Conservation (phyloP, 768 basidiomycete genomes). For the Candolleomyces aberdarensis region DNA sequence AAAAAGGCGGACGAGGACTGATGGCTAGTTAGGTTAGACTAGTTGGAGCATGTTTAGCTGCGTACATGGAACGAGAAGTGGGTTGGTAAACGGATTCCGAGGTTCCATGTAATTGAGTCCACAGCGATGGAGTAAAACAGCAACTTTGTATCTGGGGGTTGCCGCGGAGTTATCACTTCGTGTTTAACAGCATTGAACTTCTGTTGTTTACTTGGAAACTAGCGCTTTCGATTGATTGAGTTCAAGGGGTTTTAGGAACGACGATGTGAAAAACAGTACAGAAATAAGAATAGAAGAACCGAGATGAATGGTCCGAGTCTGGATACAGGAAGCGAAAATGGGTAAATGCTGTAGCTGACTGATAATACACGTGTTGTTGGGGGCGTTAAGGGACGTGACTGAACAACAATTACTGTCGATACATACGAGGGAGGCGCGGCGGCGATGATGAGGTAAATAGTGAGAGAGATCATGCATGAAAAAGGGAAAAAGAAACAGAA, state of each 20-base stretch:
- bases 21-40: not conserved
- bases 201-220: too few relatives aligned
- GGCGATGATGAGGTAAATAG: not conserved
- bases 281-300: too few relatives aligned
- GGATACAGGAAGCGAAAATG: too few relatives aligned
- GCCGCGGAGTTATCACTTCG: not conserved
- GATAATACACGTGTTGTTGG: too few relatives aligned
- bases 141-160: not conserved
- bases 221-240: not conserved
- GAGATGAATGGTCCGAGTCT: too few relatives aligned
- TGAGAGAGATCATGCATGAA: not conserved
- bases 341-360: too few relatives aligned
- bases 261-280: too few relatives aligned
- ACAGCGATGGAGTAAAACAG: not conserved
- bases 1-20: constrained; percentile 32
- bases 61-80: not conserved
- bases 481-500: not conserved
- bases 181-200: too few relatives aligned
- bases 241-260: not conserved
- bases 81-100: not conserved
- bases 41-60: not conserved
- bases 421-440: too few relatives aligned
- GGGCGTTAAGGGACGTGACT: too few relatives aligned
- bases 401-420: too few relatives aligned
- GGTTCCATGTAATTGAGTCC: not conserved